Base-by-base conservation (phyloP, 768 basidiomycete species). In the Tylopilus sp. region DNA sequence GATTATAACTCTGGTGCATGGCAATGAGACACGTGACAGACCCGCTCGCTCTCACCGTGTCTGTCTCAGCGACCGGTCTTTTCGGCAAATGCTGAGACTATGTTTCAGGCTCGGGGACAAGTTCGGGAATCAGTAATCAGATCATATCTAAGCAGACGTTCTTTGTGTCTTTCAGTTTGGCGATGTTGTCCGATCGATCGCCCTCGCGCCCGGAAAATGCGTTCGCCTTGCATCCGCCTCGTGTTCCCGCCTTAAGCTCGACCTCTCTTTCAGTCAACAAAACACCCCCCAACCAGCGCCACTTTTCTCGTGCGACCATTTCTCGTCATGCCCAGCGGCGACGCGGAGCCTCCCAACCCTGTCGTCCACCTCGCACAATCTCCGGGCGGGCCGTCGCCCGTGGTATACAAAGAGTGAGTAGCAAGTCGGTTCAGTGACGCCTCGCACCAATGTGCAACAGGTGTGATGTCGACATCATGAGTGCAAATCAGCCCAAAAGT, bases 371-470 rank as follows among this genome's bases (percentile, higher is more conserved):
- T n/a, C n/a, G n/a, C n/a, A 19, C 61, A 59, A 21, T 16, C 11
- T 22, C 38, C 42, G 36, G 22, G 43, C n/a, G 54, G 54, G 21
- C 28, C 30, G 3, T 21, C 37, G 3, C 37, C 40, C 31, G 31
- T 28, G 9, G 13, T 22, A 44, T 24, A 46, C 36, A 48, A 36
- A 42, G 41, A 48, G 63, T 63, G 46, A 63, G 63, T 59, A 8
- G 11, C 21, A 8, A 26, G 34, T 16, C 13, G 10, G 24, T 48
- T 30, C 4, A 46, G 11, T 21, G 13, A 25, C 31, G 12, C 25
- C 21, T 44, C 25, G 38, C 10, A 49, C 22, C 44, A 42, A 47
- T 53, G 19, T 41, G 30, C 19, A 24, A 44, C 43, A 66, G 57
- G 45, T 45, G 33, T 37, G 38, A 26, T 14, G 11, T 16, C 36